Base-by-base conservation (phyloP, 106 monocot genomes). In the Dioscorea dumetorum region DNA sequence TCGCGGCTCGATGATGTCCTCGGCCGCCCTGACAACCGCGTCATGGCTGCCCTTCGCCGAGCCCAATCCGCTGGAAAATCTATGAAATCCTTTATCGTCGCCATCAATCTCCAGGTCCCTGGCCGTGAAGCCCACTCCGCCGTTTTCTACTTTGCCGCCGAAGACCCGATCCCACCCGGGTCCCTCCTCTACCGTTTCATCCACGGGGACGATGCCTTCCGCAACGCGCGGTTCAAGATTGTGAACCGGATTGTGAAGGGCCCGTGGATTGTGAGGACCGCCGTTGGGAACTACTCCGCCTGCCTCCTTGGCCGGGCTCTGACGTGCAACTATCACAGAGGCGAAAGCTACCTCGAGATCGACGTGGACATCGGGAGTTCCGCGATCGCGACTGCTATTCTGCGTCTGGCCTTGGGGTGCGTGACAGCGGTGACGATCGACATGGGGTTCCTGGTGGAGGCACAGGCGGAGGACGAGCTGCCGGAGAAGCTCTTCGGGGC, bases 321-420 rank as follows among this genome's bases (percentile, higher is more conserved):
- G 64, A 79, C 82, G 12, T 82, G 85, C 57, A 67, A 69, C 24
- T 86, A 86, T 67, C 59, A 83, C 66, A 28, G 64, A 4, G 89
- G 89, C 33, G 80, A 82, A 4, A 80, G 76, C 62, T 90, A 90
- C 64, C 67, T 85, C 22, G 89, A 90, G 77, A 85, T 90, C 64
- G 89, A 90, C 33, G 89, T 90, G 14, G 89, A 90, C 62, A 90
- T 90, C 31, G 89, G 85, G 54, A 90, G 82, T 79, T 90, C 89
- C 21, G 82, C 89, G 24, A 80, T 90, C 48, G 89, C 89, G 32
- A 83, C 71, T 68, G 89, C 89, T 24, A 70, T 90, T 20, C 69
- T 85, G 24, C 71, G 70, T 28, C 63, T 85, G 22, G 85, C 85
- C 2, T 69, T 90, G 35, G 89, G 89, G 22, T 82, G 50, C 51